Conservation (phyloP, 2,329 filamentous ascomycete genomes). For the Xylariomycetidae sp. region DNA sequence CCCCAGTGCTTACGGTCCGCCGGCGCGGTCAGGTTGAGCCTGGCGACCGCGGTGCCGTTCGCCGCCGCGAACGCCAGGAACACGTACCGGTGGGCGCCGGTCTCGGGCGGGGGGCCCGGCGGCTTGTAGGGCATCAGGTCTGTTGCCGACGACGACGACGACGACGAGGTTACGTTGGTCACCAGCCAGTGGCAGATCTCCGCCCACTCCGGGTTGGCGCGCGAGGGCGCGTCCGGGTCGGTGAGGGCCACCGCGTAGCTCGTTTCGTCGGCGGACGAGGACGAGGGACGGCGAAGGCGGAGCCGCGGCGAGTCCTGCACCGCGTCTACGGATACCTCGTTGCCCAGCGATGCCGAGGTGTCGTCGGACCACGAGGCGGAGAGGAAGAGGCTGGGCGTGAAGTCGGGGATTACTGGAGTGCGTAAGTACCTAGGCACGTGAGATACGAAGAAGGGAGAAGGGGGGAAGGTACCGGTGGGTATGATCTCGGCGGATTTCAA, state of each 20-base stretch:
- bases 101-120: conserved; percentile 34
- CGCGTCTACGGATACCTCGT: conserved; percentile 34
- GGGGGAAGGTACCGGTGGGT: conserved; percentile 23
- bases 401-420: conserved; percentile 47
- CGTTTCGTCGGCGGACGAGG: conserved; percentile 6
- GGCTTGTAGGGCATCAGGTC: conserved; percentile 36
- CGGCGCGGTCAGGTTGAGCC: conserved; percentile 30
- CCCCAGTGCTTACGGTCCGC: conserved; percentile 34
- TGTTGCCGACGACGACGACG: conserved; percentile 21
- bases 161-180: conserved; percentile 23
- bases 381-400: conserved; percentile 47
- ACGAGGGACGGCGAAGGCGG: conserved; percentile 17
- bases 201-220: conserved; percentile 36
- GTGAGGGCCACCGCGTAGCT: conserved; percentile 31
- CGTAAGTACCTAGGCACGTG: background rate
- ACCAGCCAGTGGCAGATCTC: conserved; percentile 42
- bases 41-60: conserved; percentile 32
- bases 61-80: conserved; percentile 33
- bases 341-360: conserved; percentile 43
- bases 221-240: conserved; percentile 38
- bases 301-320: conserved; percentile 30
- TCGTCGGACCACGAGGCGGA: conserved; percentile 39
- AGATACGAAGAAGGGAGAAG: conserved; percentile 15
- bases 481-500: conserved; percentile 26
- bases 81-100: conserved; percentile 38